These are phyloP conservation scores for Alopecurus myosuroides DNA, from an alignment of 176 grass and related monocot genomes.

Conservation along the genomic window DNA sequence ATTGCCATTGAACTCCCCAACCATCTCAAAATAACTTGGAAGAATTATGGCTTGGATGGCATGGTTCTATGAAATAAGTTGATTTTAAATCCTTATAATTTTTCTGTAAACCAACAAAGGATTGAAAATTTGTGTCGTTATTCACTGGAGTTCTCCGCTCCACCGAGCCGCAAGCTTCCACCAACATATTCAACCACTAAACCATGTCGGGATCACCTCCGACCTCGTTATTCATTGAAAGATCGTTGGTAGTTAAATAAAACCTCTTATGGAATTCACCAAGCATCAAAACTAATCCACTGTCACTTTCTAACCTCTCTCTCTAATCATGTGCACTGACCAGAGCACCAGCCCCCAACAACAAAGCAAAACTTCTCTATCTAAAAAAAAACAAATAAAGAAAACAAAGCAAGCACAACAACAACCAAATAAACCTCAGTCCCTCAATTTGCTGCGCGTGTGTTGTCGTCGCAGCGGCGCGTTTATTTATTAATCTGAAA, in stretches of 20 bases:
- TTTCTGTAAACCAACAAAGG: too few species aligned
- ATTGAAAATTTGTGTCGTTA: background rate
- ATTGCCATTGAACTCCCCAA: background rate
- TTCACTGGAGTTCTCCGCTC: accelerated
- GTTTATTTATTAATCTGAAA: constrained; percentile 44
- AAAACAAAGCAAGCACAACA: background rate
- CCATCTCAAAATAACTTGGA: background rate
- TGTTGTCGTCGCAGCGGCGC: background rate
- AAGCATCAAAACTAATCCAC: background rate
- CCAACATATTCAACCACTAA: background rate
- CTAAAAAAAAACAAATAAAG: background rate
- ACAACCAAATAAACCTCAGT: background rate
- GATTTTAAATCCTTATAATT: background rate
- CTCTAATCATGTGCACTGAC: constrained; percentile 3
- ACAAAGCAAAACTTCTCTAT: background rate
- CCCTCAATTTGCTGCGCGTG: background rate
- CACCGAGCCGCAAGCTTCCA: background rate
- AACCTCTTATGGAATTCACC: background rate
- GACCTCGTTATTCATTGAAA: background rate
- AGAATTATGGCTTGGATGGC: background rate
- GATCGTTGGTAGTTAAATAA: too few species aligned
- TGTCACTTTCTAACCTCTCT: background rate
- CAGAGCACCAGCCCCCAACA: background rate
- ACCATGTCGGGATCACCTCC: background rate
- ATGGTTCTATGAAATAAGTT: background rate